Percentiles rank a stretch among this genome's conserved stretches.
Conservation (phyloP, 2,329 filamentous ascomycete species). For the Penicillium italicum region DNA sequence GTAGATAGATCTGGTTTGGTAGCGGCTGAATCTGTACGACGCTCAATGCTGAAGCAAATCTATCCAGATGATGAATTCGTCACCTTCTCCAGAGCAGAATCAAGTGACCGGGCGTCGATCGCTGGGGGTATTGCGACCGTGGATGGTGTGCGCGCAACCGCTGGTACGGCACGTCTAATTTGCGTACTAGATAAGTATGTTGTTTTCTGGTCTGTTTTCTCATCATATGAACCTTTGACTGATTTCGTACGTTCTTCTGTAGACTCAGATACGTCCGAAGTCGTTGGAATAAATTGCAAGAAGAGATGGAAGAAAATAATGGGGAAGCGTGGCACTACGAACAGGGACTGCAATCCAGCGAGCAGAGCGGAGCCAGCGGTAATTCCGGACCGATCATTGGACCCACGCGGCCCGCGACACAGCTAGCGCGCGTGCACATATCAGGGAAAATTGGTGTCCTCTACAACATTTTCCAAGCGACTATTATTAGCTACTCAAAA, state of each 20-base stretch:
- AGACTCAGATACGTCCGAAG: neutral
- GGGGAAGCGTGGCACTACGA: neutral
- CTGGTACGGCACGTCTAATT: neutral
- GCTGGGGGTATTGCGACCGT: too few relatives aligned
- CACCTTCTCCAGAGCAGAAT: too few relatives aligned
- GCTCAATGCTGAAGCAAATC: too few relatives aligned
- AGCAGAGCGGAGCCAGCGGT: neutral
- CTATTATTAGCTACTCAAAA: neutral
- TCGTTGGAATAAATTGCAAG: neutral
- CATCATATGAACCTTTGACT: neutral
- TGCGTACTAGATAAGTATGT: too few relatives aligned
- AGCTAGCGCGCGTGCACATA: neutral
- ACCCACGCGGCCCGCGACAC: neutral
- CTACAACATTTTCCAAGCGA: too few relatives aligned
- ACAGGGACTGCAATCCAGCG: neutral
- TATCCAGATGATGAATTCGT: too few relatives aligned
- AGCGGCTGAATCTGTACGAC: too few relatives aligned
- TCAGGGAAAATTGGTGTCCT: too few relatives aligned
- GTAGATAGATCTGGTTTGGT: neutral
- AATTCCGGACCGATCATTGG: neutral
- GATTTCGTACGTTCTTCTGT: neutral
- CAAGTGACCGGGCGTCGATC: too few relatives aligned
- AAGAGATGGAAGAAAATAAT: neutral
- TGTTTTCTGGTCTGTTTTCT: neutral
- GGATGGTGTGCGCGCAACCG: neutral